These are phyloP conservation scores for Saturnispora besseyi DNA, from an alignment of 805 yeast species.

Conservation along the genomic window DNA sequence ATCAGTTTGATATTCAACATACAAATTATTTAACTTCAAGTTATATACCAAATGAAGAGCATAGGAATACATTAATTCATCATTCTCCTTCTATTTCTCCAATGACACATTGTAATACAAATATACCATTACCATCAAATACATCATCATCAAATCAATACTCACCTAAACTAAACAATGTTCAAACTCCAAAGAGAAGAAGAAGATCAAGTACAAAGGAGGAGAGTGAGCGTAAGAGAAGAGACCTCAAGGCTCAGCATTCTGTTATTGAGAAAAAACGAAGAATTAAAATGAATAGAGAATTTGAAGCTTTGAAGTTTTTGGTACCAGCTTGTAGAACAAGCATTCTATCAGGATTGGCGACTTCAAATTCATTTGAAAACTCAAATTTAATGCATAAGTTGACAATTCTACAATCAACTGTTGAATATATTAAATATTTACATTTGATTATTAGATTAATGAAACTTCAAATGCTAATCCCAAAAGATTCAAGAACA, in stretches of 20 bases:
- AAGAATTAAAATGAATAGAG: slow-evolving; percentile 69
- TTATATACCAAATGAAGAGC: slow-evolving; percentile 23
- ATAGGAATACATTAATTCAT: slow-evolving; percentile 17
- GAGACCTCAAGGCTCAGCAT: slow-evolving; percentile 51
- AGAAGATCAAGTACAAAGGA: slow-evolving; percentile 27
- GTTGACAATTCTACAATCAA: slow-evolving; percentile 69
- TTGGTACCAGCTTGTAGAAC: slow-evolving; percentile 72
- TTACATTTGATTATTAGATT: slow-evolving; percentile 50
- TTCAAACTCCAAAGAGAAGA: slow-evolving; percentile 2
- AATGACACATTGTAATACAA: slow-evolving; percentile 16
- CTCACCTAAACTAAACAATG: too few species aligned
- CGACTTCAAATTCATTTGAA: slow-evolving; percentile 23
- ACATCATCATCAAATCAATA: background rate
- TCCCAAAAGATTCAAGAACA: slow-evolving; percentile 18
- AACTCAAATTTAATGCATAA: slow-evolving; percentile 50
- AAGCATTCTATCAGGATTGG: slow-evolving; percentile 27
- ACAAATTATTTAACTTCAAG: slow-evolving; percentile 26
- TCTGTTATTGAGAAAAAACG: slow-evolving; percentile 75
- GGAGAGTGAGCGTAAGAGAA: slow-evolving; percentile 33
- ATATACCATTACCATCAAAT: background rate
- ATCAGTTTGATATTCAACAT: slow-evolving; percentile 6
- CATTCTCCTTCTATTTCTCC: slow-evolving; percentile 29
- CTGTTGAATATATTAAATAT: slow-evolving; percentile 71
- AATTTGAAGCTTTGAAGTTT: slow-evolving; percentile 71
- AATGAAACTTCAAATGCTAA: slow-evolving; percentile 37